phyloP scores from a whole-genome alignment of 2,329 filamentous ascomycete species.

The Drechslerella stenobrocha region DNA sequence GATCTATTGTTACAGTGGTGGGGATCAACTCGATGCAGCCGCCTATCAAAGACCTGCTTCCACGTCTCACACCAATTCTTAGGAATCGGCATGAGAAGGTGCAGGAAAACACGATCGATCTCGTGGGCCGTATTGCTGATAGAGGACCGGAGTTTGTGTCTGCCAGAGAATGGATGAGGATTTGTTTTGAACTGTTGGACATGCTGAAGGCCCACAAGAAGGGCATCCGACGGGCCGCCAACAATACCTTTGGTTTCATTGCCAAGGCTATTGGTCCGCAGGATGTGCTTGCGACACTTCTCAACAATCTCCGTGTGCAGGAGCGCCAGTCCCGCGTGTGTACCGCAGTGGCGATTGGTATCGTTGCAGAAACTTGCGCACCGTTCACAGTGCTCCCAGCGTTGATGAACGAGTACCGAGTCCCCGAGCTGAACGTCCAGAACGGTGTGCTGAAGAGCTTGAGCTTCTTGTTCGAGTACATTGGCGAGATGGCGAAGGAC shows the following conservation, averaged over 20 bases:
- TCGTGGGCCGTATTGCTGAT: slow-evolving; percentile 96
- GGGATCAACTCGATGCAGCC: slow-evolving; percentile 98
- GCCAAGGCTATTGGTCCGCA: slow-evolving; percentile 98
- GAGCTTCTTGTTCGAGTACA: slow-evolving; percentile 98
- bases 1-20: slow-evolving; percentile 95
- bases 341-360: slow-evolving; percentile 96
- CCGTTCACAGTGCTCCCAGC: slow-evolving; percentile 98
- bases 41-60: slow-evolving; percentile 92
- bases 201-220: slow-evolving; percentile 99
- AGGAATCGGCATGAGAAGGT: slow-evolving; percentile 99
- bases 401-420: slow-evolving; percentile 98
- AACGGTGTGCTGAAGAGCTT: slow-evolving; percentile 97
- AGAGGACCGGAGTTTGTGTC: slow-evolving; percentile 95
- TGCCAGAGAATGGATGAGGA: slow-evolving; percentile 98
- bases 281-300: slow-evolving; percentile 89
- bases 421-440: slow-evolving; percentile 97
- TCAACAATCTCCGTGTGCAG: slow-evolving; percentile 95
- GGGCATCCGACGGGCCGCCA: slow-evolving; percentile 94
- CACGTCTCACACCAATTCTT: slow-evolving; percentile 93
- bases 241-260: slow-evolving; percentile 99
- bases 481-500: slow-evolving; percentile 99
- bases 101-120: slow-evolving; percentile 97
- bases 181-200: slow-evolving; percentile 97
- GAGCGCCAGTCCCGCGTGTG: slow-evolving; percentile 98
- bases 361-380: slow-evolving; percentile 96